Evolutionary conservation across 441 rosid species (phyloP).

Genomic region (Syzygium syzygioides): DNA sequence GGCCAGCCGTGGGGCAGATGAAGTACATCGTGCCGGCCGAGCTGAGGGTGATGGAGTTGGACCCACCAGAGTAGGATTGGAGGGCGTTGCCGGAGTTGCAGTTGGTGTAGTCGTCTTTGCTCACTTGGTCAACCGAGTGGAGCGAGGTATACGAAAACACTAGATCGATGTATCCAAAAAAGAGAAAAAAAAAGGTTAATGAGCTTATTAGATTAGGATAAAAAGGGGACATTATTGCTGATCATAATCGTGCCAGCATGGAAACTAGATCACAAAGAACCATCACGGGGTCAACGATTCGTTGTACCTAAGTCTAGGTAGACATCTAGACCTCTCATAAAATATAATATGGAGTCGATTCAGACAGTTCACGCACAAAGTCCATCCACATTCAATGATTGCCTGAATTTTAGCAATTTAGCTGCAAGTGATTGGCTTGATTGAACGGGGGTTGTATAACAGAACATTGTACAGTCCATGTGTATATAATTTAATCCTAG

Average conservation of each 20-base stretch:
- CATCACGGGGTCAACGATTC: background rate
- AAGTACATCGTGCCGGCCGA: slow-evolving; percentile 38
- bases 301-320: background rate
- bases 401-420: background rate
- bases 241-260: background rate
- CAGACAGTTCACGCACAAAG: background rate
- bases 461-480: background rate
- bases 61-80: slow-evolving; percentile 28
- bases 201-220: background rate
- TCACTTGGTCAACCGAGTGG: slow-evolving; percentile 45
- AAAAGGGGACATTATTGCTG: background rate
- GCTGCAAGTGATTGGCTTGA: background rate
- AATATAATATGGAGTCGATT: background rate
- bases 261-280: background rate
- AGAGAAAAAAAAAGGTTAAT: background rate
- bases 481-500: background rate
- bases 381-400: background rate
- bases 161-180: background rate
- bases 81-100: slow-evolving; percentile 34
- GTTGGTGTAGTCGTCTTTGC: slow-evolving; percentile 27
- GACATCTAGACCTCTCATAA: background rate
- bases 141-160: slow-evolving; percentile 42
- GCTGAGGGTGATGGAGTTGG: slow-evolving; percentile 26
- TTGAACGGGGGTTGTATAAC: background rate
- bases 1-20: slow-evolving; percentile 52